Evolutionary conservation across 805 yeast species (phyloP), one percentile per base, ranked within the genome.

Genomic region (Nakazawaea peltata): DNA sequence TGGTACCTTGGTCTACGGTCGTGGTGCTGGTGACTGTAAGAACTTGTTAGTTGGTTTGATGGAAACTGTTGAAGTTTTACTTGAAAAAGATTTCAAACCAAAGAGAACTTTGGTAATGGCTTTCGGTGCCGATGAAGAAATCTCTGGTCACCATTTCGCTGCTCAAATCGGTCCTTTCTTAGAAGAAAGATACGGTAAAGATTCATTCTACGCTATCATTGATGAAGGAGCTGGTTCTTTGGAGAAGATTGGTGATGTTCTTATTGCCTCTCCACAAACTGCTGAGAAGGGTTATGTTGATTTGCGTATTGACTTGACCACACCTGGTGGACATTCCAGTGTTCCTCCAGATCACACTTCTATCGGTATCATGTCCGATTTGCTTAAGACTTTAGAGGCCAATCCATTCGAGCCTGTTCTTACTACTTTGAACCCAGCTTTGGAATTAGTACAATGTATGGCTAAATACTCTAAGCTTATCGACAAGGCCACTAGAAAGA

Each of bases 111-210:
- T 82, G 12, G 42, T 84, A 9, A 50, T 79, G 2, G 75, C 83
- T 0, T 74, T 78, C 48, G 94, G 94, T 1, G 81, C 73, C 45
- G 94, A 85, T 49, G 95, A 84, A 59, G 95, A 85, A 51, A 67
- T 71, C 26, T 64, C 72, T 25, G 94, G 94, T 4, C 40, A 44
- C 14, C 53, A 61, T 6, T 88, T 90, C 34, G 94, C 94, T 5
- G 44, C 50, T 1, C 36, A 55, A n/a, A 57, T 84, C 14, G 65
- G 69, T 9, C 43, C 64, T 26, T 58, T 56, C 40, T 49, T 85
- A 15, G 54, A 61, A 19, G 62, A 69, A 16, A 65, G 66, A 37
- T 78, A 73, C 46, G 94, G 94, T 5, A 46, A 53, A 19, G 64
- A 83, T 41, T 68, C 79, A 1, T 44, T 84, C 22, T 71, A 72